Evolutionary conservation across 257 asterid species (phyloP), one percentile per base, ranked within the genome.

Genomic region (Nicotiana undulata): DNA sequence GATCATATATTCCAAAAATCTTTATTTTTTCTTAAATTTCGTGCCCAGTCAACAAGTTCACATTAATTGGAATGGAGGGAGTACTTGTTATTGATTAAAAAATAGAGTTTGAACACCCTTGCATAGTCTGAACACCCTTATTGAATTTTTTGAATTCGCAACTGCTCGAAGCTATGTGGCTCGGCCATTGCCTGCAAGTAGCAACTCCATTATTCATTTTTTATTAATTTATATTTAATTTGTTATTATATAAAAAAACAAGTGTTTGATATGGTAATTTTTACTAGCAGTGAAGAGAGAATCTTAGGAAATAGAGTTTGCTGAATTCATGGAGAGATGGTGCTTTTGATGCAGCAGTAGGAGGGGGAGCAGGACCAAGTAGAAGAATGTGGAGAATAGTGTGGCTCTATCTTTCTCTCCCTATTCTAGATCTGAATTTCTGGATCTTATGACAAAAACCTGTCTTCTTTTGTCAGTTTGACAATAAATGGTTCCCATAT

Each of bases 241-340:
- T 64, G 0, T 40, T 65, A 31, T 31, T 65, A 1, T 65, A 37
- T n/a, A 0, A 17, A 31, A 65, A 34, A 5, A 2, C 17, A 32
- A 66, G 4, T 18, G 26, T 66, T 67, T 67, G 55, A n/a, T 67
- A n/a, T 67, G 20, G 6, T 13, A 9, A 37, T 4, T 44, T 70
- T 70, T 44, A 70, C n/a, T 60, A 22, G 44, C 20, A 40, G n/a
- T 70, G 56, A 70, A 11, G 8, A 32, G 75, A 40, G 76, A 79
- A 79, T 79, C 82, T 51, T 79, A 64, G 82, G 82, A 63, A 64
- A 79, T 63, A 64, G 82, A 49, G 82, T 64, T 64, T 79, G 82
- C 82, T 79, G 77, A 79, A 64, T 49, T 79, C 82, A 79, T 79
- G 82, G 82, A 79, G 77, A 31, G 28, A 70, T 64, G 51, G 59